Evolutionary conservation across 306 rosid species (phyloP).

Genomic region (Prunus dulcis): DNA sequence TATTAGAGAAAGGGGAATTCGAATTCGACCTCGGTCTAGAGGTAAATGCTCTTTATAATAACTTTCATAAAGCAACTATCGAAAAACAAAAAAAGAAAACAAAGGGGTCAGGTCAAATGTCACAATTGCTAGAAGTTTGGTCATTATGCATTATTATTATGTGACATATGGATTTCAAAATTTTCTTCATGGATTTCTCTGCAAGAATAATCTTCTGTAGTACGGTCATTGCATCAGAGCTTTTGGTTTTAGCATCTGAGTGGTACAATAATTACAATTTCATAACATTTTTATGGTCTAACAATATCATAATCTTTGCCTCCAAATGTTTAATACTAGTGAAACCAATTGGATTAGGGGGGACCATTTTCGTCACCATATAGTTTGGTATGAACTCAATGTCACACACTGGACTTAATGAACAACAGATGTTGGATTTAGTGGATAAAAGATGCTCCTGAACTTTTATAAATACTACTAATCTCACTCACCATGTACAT

Average conservation of each 20-base stretch:
- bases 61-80: too few species aligned
- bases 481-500: neutral
- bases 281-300: neutral
- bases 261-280: neutral
- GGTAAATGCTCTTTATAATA: too few species aligned
- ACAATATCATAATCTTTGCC: neutral
- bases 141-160: too few species aligned
- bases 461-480: neutral
- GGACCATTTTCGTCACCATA: neutral
- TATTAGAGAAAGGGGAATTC: too few species aligned
- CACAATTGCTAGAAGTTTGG: too few species aligned
- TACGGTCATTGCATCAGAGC: too few species aligned
- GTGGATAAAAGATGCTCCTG: neutral
- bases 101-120: too few species aligned
- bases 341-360: neutral
- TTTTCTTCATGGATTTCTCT: too few species aligned
- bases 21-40: rapidly evolving
- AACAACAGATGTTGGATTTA: neutral
- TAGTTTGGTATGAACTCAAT: neutral
- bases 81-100: too few species aligned
- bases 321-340: neutral
- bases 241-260: neutral
- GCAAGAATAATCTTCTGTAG: too few species aligned
- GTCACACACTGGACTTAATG: neutral
- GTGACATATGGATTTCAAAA: too few species aligned